phyloP scores from a whole-genome alignment of 1,284 basidiomycete genomes.

The Irpex sp. region DNA sequence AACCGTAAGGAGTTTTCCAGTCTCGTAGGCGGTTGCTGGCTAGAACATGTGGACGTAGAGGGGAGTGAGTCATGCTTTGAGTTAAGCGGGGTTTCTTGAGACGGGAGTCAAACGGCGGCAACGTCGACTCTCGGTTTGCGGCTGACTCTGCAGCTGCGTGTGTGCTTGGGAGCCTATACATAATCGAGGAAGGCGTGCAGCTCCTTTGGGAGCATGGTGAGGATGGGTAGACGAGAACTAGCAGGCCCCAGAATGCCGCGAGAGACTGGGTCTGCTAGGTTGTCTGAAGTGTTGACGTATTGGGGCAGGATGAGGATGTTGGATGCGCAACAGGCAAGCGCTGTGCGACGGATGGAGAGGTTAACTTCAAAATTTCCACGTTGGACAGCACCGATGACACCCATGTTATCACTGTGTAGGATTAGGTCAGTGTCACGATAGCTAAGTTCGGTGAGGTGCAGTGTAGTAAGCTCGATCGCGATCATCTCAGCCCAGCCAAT shows the following conservation, averaged over 20 bases:
- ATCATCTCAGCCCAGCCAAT: slow-evolving; percentile 41
- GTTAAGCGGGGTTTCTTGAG: background rate
- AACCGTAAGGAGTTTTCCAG: slow-evolving; percentile 1
- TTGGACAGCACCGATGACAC: slow-evolving; percentile 33
- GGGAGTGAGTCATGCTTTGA: background rate
- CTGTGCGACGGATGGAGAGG: background rate
- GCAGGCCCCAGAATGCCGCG: background rate
- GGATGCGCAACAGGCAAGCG: slow-evolving; percentile 16
- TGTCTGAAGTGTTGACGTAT: background rate
- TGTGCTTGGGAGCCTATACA: background rate
- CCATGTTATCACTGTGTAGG: slow-evolving; percentile 36
- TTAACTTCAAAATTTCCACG: slow-evolving; percentile 36
- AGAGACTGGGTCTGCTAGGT: background rate
- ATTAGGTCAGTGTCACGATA: slow-evolving; percentile 15
- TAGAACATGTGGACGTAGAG: background rate
- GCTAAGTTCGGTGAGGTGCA: slow-evolving; percentile 1
- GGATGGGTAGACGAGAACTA: background rate
- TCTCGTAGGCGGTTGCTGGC: slow-evolving; percentile 4
- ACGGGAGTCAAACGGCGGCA: background rate
- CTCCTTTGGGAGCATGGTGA: background rate
- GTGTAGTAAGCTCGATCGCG: slow-evolving; percentile 30
- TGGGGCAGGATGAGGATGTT: slow-evolving; percentile 20
- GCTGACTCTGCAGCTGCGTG: background rate
- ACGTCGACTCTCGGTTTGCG: background rate
- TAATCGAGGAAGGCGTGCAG: background rate